Base-by-base conservation (phyloP, 2,329 filamentous ascomycete genomes). In the Lachnellula hyalina region DNA sequence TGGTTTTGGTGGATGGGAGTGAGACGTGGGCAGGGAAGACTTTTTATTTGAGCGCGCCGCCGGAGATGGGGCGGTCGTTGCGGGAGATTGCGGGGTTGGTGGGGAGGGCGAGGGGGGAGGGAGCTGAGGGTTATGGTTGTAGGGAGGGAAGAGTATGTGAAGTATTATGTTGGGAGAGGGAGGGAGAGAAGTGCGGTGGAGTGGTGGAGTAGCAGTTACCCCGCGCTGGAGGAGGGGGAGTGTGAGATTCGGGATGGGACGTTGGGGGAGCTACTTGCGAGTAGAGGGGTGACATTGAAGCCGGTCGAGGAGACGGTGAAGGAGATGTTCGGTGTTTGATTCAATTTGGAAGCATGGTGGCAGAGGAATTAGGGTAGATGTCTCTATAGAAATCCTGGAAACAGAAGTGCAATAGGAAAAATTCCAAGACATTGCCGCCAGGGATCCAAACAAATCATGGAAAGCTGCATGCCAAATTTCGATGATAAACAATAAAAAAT, bases 161-260 rank as follows among this genome's bases (percentile, higher is more conserved):
- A 56, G 38, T 51, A 54, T 52, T 65, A 59, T 58, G 56, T 58
- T 5, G 49, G 54, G 42, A 58, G 56, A 15, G 63, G 59, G 5
- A 51, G 44, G 28, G 56, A 63, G n/a, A 56, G 41, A 36, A 44
- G 19, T 9, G 44, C 42, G 41, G 52, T 65, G 14, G 59, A 65
- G 25, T 64, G 62, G 62, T 65, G 63, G 63, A 52, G 51, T 25
- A 57, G 49, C 17, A 63, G 53, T 6, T 64, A 64, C 56, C 52
- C 23, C 35, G 59, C 61, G 11, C 51, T 65, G 47, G 48, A 57
- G 47, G 57, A 49, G 19, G 54, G 58, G 5, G 63, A 65, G 54
- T 61, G 61, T 38, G 45, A 54, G 42, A 60, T 64, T 50, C 42
- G 53, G 46, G 62, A 64, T 56, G n/a, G 17, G 23, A 65, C 62